Base-by-base conservation (phyloP, 2,329 filamentous ascomycete species). In the Cordyceps farinosa region DNA sequence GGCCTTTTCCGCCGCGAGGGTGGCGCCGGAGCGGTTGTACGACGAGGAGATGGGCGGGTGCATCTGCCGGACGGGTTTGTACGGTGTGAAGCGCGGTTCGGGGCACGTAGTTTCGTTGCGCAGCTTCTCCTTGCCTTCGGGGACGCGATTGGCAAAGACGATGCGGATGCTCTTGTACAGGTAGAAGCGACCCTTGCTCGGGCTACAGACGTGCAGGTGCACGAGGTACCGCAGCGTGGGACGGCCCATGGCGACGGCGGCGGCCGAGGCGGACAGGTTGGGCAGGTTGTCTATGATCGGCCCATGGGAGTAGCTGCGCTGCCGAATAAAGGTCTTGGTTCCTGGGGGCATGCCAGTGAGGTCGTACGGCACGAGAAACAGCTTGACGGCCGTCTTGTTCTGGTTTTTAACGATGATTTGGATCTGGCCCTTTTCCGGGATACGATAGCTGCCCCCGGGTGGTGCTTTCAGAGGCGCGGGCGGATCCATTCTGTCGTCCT, bases 381-480 rank as follows among this genome's bases (percentile, higher is more conserved):
- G 81, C 75, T 99, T 98, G 61, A 98, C 94, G 1, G 95, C 95
- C 3, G 95, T 98, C 73, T 98, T 98, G 78, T 98, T 97, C 17
- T 93, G 94, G 70, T 98, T 99, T 74, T 98, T 98, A 74, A 99
- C 91, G 66, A 99, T 89, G 67, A 99, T 96, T 70, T 99, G 95
- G 15, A 99, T 81, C 75, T 98, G 95, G 0, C 95, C 95, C 74
- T 93, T 90, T 71, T 95, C 89, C 0, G 95, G 95, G 60, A 99
- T 97, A 50, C 95, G 89, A 74, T 98, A 99, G 71, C 90, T 91
- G 42, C 95, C 94, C 8, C 92, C 92, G 0, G 91, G 90, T 0
- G 92, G 91, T 17, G 89, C 86, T 58, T 75, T 79, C 15, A 74
- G 73, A 0, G 75, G 74, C 36, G 80, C 77, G 6, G 85, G 82